Base-by-base conservation (phyloP, 225 moss, liverwort and hornwort species). In the Pseudisothecium myosuroides region DNA sequence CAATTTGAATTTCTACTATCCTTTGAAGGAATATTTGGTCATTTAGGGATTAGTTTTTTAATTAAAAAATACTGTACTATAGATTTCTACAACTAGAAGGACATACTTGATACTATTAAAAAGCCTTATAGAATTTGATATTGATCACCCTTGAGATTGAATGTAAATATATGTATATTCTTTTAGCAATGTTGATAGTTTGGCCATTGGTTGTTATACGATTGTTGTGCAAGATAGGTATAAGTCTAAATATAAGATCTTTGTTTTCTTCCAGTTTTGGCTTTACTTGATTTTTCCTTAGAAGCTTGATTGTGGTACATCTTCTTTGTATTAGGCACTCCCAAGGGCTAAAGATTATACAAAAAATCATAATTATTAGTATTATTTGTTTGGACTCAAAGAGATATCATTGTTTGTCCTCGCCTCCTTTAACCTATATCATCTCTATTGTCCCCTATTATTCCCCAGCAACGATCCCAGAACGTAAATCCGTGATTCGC, bases 11-110 rank as follows among this genome's bases (percentile, higher is more conserved):
- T 71, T 71, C 71, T 14, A 14, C 8, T 14, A 2, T 41, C 2
- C 4, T 0, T 2, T 0, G 2, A 39, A 3, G 14, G 4, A 27
- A 27, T 26, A 26, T 7, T 26, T 24, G 26, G 14, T 27, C 9
- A 8, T 15, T 27, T 37, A 0, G 7, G 1, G 14, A n/a, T 12
- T 71, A 15, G 5, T 71, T 41, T 67, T 41, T 22, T 41, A 71
- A 24, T 41, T 26, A 26, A 41, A 41, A 26, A 24, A 41, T 41
- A 39, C 26, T 71, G 1, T 26, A 26, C 14, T 71, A 71, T 8
- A 41, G 14, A 14, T 71, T 71, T 71, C 8, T 71, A 14, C 41
- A 41, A 41, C 8, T 1, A 24, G 0, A 69, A 2, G 23, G 23
- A 24, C 12, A 39, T 72, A 1, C 12, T n/a, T 65, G 17, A 34